Evolutionary conservation across 2,329 filamentous ascomycete genomes (phyloP).

Genomic region (Fonsecaea nubica): DNA sequence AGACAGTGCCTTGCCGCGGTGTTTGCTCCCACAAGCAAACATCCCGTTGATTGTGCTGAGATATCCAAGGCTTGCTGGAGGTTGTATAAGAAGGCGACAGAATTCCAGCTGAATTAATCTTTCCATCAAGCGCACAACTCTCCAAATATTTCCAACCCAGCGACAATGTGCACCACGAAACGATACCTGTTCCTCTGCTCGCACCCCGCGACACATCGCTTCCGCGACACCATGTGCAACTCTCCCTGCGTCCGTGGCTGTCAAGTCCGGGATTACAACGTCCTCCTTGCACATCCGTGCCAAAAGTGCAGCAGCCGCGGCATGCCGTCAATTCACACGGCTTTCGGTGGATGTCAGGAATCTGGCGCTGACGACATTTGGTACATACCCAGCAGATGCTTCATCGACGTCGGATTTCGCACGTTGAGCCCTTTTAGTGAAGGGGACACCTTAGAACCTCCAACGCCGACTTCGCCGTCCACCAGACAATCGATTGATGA

Average conservation of each 20-base stretch:
- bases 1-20: not conserved
- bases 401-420: conserved; percentile 37
- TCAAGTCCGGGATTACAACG: conserved; percentile 22
- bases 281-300: conserved; percentile 26
- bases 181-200: conserved; percentile 33
- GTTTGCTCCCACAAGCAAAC: not conserved
- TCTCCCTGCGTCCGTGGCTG: conserved; percentile 28
- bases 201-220: conserved; percentile 36
- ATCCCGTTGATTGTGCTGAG: not conserved
- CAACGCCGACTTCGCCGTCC: conserved; percentile 8
- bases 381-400: conserved; percentile 38
- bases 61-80: not conserved
- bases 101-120: not conserved
- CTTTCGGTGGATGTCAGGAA: not conserved
- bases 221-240: conserved; percentile 31
- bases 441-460: not conserved
- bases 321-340: not conserved
- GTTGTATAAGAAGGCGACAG: not conserved
- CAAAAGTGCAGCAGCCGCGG: conserved; percentile 26
- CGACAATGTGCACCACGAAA: conserved; percentile 36
- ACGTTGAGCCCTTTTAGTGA: conserved; percentile 34
- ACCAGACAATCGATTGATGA: conserved; percentile 18
- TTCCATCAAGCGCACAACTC: not conserved
- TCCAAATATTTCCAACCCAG: not conserved
- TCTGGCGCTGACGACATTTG: conserved; percentile 27